Base-by-base conservation (phyloP, 805 yeast genomes). In the Wickerhamiella kurtzmanii region DNA sequence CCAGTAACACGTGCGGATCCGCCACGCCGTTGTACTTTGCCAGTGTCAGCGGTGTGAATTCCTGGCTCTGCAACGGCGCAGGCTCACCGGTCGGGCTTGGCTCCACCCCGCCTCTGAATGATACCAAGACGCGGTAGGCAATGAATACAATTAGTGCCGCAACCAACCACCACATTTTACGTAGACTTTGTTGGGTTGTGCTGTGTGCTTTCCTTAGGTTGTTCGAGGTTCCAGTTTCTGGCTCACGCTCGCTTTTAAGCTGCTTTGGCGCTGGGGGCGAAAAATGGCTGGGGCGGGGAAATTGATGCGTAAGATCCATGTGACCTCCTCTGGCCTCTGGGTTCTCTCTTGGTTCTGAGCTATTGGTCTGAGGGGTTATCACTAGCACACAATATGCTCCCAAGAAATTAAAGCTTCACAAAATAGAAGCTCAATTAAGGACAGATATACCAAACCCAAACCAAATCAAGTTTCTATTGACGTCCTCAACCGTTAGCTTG, bases 1-100 rank as follows among this genome's bases (percentile, higher is more conserved):
- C 92, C 51, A 89, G 75, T 58, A 80, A 82, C n/a, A 89, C 85
- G 56, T 77, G 77, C 45, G 79, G 79, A 52, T 82, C 80, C 53
- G 82, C 86, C 45, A 69, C 75, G 1, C 97, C 97, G 62, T 89
- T 86, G 68, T 67, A 87, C 55, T 78, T 79, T 48, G 75, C 75
- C 21, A 89, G 68, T 1, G 84, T 74, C 47, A 68, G 62, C 22
- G 96, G 96, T 6, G 88, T 85, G 66, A 81, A 89, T 41, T 51
- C 50, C 41, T 59, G 73, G 49, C 54, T 62, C 36, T 61, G 63
- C 6, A 64, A 42, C 15, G 68, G 63, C 41, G 59, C 63, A 11
- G 51, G 51, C 44, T 47, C 52, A 11, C 35, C 46, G 32, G 9
- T 25, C 22, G 44, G 19, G 9, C 45, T 47, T 3, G 44, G 44